Percentiles rank a stretch among this genome's conserved stretches.
These are phyloP conservation scores for Senna tora DNA, from an alignment of 306 rosid species.

Conservation along the genomic window DNA sequence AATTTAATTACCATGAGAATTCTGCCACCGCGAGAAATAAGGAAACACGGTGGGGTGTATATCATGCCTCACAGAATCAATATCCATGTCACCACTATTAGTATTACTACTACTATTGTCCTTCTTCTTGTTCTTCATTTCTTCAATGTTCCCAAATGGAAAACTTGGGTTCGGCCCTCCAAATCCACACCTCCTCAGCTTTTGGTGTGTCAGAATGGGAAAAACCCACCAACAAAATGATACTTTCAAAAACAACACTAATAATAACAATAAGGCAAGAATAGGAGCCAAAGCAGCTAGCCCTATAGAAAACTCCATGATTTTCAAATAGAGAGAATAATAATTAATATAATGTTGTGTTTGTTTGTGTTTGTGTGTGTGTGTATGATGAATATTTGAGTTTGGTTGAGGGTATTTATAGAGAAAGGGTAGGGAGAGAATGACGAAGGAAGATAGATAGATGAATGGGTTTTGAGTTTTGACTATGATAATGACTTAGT, in stretches of 20 bases:
- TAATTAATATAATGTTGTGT: too few relatives aligned
- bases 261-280: conserved; percentile 3
- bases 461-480: too few relatives aligned
- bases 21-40: conserved; percentile 61
- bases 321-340: too few relatives aligned
- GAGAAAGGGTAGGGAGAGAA: too few relatives aligned
- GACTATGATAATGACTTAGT: too few relatives aligned
- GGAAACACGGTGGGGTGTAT: conserved; percentile 62
- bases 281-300: background rate
- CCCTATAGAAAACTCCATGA: conserved; percentile 33
- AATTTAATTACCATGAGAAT: conserved; percentile 54
- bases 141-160: conserved; percentile 75
- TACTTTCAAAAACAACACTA: conserved; percentile 42
- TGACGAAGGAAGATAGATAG: too few relatives aligned
- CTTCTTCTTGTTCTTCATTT: conserved; percentile 49
- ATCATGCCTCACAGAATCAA: conserved; percentile 45
- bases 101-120: background rate
- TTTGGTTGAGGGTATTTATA: too few relatives aligned
- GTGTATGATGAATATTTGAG: too few relatives aligned
- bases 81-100: too few relatives aligned
- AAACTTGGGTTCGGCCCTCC: conserved; percentile 76
- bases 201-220: conserved; percentile 45
- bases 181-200: conserved; percentile 70
- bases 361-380: too few relatives aligned
- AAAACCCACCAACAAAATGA: conserved; percentile 64